Conservation (phyloP, 164 flowering plant species). For the Vitis labrusca region DNA sequence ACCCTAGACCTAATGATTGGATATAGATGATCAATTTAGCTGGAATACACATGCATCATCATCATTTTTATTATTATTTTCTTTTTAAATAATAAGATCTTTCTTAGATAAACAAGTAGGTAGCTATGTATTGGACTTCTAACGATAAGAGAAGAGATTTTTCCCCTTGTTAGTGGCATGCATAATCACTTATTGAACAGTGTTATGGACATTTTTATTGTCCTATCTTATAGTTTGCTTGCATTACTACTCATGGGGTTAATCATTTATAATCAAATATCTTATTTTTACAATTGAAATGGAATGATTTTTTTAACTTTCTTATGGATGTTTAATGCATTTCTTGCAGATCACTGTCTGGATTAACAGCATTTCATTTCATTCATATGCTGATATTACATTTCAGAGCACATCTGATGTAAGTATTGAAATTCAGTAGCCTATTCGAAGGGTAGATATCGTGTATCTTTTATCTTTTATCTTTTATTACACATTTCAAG, state of each 20-base stretch:
- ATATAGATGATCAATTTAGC: no score
- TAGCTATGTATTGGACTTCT: no score
- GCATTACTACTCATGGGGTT: neutral
- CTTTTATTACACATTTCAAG: neutral
- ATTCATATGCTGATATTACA: constrained; percentile 71
- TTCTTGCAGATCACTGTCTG: constrained; percentile 73
- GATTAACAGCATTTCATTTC: constrained; percentile 77
- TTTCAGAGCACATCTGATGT: constrained; percentile 75
- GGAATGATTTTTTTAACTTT: neutral
- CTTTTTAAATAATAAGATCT: no score
- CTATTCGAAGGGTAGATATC: neutral
- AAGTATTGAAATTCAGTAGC: constrained; percentile 30
- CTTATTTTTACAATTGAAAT: neutral
- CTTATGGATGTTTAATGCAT: neutral
- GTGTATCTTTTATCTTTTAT: neutral
- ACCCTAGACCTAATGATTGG: no score
- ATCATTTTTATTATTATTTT: no score
- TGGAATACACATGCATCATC: no score
- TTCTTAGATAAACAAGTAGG: no score
- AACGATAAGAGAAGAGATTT: no score
- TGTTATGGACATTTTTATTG: neutral
- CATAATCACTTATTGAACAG: neutral
- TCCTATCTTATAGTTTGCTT: neutral
- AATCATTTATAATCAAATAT: neutral
- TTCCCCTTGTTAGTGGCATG: neutral